These are phyloP conservation scores for Cercospora zeina DNA, from an alignment of 2,329 filamentous ascomycete species.

Conservation along the genomic window DNA sequence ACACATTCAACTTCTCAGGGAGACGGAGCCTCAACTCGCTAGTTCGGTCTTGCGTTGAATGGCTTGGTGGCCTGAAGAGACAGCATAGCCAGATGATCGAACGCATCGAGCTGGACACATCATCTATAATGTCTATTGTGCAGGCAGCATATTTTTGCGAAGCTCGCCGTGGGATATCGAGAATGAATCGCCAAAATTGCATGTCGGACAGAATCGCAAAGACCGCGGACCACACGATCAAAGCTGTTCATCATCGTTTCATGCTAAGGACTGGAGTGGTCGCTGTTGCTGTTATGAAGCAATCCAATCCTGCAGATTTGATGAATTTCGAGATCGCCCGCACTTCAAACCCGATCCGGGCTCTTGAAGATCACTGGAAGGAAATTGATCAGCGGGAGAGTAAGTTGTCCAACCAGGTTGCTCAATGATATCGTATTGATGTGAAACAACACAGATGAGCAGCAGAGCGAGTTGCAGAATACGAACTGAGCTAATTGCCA, in stretches of 20 bases:
- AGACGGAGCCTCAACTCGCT: background rate
- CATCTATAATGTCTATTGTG: background rate
- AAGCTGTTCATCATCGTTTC: background rate
- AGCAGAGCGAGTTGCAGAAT: too few species aligned
- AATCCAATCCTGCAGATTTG: background rate
- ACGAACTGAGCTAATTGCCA: too few species aligned
- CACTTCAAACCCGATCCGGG: background rate
- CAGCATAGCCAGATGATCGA: background rate
- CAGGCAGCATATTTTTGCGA: background rate
- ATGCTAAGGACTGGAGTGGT: background rate
- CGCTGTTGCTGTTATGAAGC: background rate
- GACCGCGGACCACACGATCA: background rate
- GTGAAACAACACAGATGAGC: too few species aligned
- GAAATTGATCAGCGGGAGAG: background rate
- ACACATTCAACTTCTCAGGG: conserved; percentile 8
- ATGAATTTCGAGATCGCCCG: background rate
- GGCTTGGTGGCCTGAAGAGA: background rate
- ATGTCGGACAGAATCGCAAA: background rate
- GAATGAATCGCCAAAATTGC: background rate
- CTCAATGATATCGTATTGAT: too few species aligned
- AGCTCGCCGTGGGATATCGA: background rate
- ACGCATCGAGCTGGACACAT: background rate
- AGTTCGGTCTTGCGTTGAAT: background rate
- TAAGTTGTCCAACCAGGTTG: background rate
- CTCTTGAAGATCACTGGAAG: background rate